Base-by-base conservation (phyloP, 305 asterid genomes). In the Plantago rigida region DNA sequence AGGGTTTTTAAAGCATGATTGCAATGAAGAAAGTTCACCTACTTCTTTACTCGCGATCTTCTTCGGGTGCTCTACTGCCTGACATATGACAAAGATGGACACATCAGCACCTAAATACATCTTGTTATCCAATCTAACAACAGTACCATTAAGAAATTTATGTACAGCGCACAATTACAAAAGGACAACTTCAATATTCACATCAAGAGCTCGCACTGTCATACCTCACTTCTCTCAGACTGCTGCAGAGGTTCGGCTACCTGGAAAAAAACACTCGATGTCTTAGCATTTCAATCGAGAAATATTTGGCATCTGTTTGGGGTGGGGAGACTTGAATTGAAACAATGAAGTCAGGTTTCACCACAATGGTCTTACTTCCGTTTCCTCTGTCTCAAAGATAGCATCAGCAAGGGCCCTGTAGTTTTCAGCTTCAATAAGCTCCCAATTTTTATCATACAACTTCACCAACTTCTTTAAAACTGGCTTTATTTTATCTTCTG, bases 331-430 rank as follows among this genome's bases (percentile, higher is more conserved):
- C 13, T 41, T 58, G 63, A 51, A 58, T 61, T 54, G 13, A 65
- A 55, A 65, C 47, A 52, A 14, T 52, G 41, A 22, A 49, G 29
- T 4, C 39, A 22, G 26, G 26, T 22, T 22, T 22, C 26, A 22
- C 26, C 26, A 22, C 26, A 52, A 52, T 31, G 22, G 41, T 36
- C 57, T 71, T 70, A 82, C 94, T 71, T 81, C 77, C 17, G 46
- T 13, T 51, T 81, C 84, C 65, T 80, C 87, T 59, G 68, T 69
- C 57, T 85, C 87, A 63, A 80, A 76, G 59, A 87, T 79, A 71
- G 86, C 86, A 79, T 87, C 94, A 52, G 79, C 80, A 47, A 85
- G 96, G 65, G 77, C 81, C 75, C 84, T 75, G 69, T 87, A 85
- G n/a, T 85, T 73, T 72, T 74, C 89, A 42, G 73, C 87, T 73